phyloP scores from a whole-genome alignment of 2,329 filamentous ascomycete genomes.

The Bisporella sp. region DNA sequence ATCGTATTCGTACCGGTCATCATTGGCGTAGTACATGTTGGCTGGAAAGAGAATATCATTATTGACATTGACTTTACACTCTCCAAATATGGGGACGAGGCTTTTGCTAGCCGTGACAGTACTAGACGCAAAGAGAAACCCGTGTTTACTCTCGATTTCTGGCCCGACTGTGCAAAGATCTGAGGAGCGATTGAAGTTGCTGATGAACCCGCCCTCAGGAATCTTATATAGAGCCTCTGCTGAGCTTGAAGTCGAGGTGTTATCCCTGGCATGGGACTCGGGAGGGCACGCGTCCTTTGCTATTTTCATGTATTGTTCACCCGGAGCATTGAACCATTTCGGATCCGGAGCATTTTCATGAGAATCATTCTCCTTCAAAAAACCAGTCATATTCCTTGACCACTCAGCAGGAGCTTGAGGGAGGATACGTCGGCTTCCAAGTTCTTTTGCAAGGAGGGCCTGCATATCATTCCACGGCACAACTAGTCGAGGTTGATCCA shows the following conservation, averaged over 20 bases:
- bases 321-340: constrained; percentile 24
- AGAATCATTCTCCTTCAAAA: constrained; percentile 16
- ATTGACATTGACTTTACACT: constrained; percentile 55
- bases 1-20: constrained; percentile 52
- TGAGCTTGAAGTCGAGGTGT: constrained; percentile 25
- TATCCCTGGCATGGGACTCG: constrained; percentile 39
- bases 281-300: constrained; percentile 50
- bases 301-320: constrained; percentile 52
- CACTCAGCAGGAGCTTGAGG: constrained; percentile 36
- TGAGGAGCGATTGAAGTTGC: constrained; percentile 50
- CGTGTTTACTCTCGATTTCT: constrained; percentile 40
- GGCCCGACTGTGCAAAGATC: constrained; percentile 53
- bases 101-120: constrained; percentile 44
- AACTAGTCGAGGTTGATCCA: constrained; percentile 57
- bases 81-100: constrained; percentile 53
- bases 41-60: constrained; percentile 59
- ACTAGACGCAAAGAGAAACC: constrained; percentile 48
- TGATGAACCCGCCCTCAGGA: constrained; percentile 42
- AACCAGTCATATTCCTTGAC: constrained; percentile 33
- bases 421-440: constrained; percentile 35
- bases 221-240: constrained; percentile 34
- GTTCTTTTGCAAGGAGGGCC: constrained; percentile 41
- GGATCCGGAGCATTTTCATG: constrained; percentile 13
- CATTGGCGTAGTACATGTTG: constrained; percentile 55
- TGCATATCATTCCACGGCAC: constrained; percentile 51